Evolutionary conservation across 2,329 filamentous ascomycete species (phyloP).

Genomic region (Paradendryphiella salina): DNA sequence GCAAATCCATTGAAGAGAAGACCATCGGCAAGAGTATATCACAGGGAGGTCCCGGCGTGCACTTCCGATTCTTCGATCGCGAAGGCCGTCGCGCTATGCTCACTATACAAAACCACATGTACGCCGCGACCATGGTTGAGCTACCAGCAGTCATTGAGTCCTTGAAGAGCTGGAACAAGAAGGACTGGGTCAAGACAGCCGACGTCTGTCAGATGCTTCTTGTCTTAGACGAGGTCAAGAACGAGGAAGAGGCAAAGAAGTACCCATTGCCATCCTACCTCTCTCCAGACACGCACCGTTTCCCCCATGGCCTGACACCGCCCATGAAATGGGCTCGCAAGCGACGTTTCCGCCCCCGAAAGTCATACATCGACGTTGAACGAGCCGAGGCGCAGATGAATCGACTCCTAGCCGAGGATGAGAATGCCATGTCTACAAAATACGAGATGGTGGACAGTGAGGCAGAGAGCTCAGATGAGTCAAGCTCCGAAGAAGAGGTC

Average conservation of each 20-base stretch:
- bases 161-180: slow-evolving; percentile 92
- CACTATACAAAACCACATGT: slow-evolving; percentile 68
- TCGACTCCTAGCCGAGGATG: slow-evolving; percentile 71
- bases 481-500: slow-evolving; percentile 44
- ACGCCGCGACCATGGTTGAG: slow-evolving; percentile 79
- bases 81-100: slow-evolving; percentile 75
- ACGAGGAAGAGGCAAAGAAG: slow-evolving; percentile 54
- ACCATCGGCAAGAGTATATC: slow-evolving; percentile 69
- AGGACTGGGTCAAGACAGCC: slow-evolving; percentile 82
- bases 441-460: slow-evolving; percentile 61
- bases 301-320: slow-evolving; percentile 83
- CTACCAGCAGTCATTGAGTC: slow-evolving; percentile 84
- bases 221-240: slow-evolving; percentile 69
- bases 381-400: slow-evolving; percentile 81
- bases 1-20: slow-evolving; percentile 73
- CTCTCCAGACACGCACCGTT: slow-evolving; percentile 68
- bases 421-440: slow-evolving; percentile 56
- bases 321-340: slow-evolving; percentile 85
- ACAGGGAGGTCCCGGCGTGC: slow-evolving; percentile 74
- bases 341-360: slow-evolving; percentile 78
- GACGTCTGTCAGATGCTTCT: slow-evolving; percentile 90
- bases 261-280: slow-evolving; percentile 71
- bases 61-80: slow-evolving; percentile 75
- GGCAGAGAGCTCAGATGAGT: slow-evolving; percentile 51
- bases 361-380: slow-evolving; percentile 81